Base-by-base conservation (phyloP, 31 red algal species). In the Porphyra umbilicalis region DNA sequence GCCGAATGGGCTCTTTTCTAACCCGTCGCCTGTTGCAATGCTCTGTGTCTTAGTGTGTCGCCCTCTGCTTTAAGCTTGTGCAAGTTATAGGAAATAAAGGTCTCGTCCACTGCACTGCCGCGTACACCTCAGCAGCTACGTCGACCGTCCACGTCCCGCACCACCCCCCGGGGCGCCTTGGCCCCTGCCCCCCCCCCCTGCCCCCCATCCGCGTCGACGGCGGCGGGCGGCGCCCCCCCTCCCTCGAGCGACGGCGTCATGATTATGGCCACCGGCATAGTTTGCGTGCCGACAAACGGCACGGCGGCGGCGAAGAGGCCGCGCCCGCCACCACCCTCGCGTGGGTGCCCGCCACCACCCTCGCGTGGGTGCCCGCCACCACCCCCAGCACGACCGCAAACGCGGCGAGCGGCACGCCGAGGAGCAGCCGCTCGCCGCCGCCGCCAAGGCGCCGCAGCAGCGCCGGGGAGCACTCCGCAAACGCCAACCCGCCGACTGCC, bases 271-370 rank as follows among this genome's bases (percentile, higher is more conserved):
- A 86, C 84, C 30, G 90, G 90, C 38, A 92, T 92, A 0, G 90
- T 92, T 76, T 87, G 90, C 14, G 90, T 92, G 31, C 76, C 90
- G 44, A 92, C 87, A 33, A 92, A 92, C 9, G 90, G 90, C 18
- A 92, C 77, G 13, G 84, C 75, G 6, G 85, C 90, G 18, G 87
- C 33, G 18, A 85, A 84, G 46, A 92, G 87, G 8, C 87, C 90
- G 35, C n/a, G n/a, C n/a, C n/a, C n/a, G n/a, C n/a, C n/a, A n/a
- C n/a, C n/a, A n/a, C n/a, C n/a, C n/a, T n/a, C n/a, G n/a, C n/a
- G n/a, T n/a, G n/a, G n/a, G 36, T 35, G 32, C 68, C 81, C 35
- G 90, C 90, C 34, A 87, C 67, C 10, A 87, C 75, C 14, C 86
- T 82, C 76, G 82, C 83, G 35, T 92, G 83, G 34, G 90, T 92